Conservation (phyloP, 1,284 basidiomycete genomes). For the Cryptococcus sp. region DNA sequence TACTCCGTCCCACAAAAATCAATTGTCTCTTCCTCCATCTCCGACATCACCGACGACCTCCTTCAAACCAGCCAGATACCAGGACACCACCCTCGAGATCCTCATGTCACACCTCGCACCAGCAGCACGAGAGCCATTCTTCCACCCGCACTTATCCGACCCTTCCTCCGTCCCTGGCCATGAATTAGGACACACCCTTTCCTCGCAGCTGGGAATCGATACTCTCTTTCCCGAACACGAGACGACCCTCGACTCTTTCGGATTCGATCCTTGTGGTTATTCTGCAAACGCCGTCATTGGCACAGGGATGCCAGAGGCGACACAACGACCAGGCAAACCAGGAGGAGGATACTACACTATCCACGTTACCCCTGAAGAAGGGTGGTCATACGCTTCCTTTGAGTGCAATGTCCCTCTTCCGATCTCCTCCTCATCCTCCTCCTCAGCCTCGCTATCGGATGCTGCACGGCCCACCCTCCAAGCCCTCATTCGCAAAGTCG, state of each 20-base stretch:
- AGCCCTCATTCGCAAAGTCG: constrained; percentile 81
- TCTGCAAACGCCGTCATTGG: constrained; percentile 89
- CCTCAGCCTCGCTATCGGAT: not conserved
- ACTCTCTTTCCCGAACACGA: constrained; percentile 75
- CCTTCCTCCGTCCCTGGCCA: constrained; percentile 52
- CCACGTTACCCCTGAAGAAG: constrained; percentile 96
- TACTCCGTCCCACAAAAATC: constrained; percentile 13
- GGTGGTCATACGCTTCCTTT: constrained; percentile 96
- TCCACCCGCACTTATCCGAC: constrained; percentile 54
- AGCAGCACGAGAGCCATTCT: constrained; percentile 74
- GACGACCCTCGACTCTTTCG: constrained; percentile 87
- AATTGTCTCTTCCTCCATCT: constrained; percentile 4
- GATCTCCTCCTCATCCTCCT: constrained; percentile 15
- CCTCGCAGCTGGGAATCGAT: constrained; percentile 75
- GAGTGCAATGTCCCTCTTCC: constrained; percentile 93
- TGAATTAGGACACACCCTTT: constrained; percentile 67
- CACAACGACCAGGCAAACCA: constrained; percentile 20
- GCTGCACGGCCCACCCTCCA: constrained; percentile 62
- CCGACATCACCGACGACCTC: constrained; percentile 5
- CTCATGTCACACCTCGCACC: constrained; percentile 94
- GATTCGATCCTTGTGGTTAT: constrained; percentile 95
- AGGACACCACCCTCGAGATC: constrained; percentile 95
- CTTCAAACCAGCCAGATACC: constrained; percentile 26
- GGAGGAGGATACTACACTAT: constrained; percentile 96
- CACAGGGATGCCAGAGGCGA: constrained; percentile 49